A percentile compares a stretch with the other conserved stretches of the same genome.
Conservation (phyloP, 768 basidiomycete genomes). For the Xerocomellus amylosporus region DNA sequence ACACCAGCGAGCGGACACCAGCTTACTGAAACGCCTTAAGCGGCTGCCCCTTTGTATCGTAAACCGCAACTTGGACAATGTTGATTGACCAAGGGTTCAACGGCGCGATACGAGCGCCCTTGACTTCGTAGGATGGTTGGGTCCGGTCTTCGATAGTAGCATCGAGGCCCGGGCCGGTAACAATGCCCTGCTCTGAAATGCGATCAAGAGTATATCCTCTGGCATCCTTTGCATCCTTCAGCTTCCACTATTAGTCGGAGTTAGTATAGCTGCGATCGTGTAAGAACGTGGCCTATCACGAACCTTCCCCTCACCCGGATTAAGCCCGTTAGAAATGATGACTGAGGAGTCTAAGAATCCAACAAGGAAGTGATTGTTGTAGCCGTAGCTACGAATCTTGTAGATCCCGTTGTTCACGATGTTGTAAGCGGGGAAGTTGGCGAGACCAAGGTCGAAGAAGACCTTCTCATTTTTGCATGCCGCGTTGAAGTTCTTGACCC, state of each 20-base stretch:
- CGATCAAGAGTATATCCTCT: no score
- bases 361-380: background rate
- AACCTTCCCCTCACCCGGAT: background rate
- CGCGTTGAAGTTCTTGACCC: background rate
- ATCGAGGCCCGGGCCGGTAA: no score
- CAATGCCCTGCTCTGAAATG: no score
- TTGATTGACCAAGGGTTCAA: background rate
- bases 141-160: no score
- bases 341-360: background rate
- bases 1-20: no score
- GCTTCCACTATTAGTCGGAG: no score
- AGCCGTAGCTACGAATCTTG: slow-evolving; percentile 4
- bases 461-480: background rate
- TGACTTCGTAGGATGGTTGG: background rate
- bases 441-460: background rate
- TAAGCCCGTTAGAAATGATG: background rate
- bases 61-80: background rate
- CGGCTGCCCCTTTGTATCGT: background rate
- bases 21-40: background rate
- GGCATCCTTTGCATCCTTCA: no score
- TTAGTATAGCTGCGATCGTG: no score
- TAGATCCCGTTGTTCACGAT: background rate
- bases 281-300: background rate
- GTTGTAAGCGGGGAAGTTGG: background rate
- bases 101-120: no score